Evolutionary conservation across 352 stramenopile species (phyloP), one percentile per base, ranked within the genome.

Genomic region (Globisporangium sylvaticum): DNA sequence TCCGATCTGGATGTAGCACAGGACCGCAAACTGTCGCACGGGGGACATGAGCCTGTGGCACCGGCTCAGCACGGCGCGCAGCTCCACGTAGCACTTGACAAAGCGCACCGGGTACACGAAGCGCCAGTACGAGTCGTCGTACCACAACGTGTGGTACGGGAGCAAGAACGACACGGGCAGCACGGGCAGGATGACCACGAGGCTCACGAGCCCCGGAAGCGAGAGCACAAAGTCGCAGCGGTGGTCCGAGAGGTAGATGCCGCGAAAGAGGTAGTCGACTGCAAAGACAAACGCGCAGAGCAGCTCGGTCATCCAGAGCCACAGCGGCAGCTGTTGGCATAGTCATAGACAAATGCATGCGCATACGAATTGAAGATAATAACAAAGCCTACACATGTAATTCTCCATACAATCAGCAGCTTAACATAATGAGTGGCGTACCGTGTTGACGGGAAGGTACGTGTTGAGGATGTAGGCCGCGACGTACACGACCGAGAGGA

Each of bases 81-180:
- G 78, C 53, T 89, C 82, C 8, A 92, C 44, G 69, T 95, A 95
- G 65, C 84, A 90, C 77, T 93, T 90, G 69, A 87, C 72, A 57
- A 95, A 94, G 6, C 87, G 87, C n/a, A 87, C 58, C 0, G 87
- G 87, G 73, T 95, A 95, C 20, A 95, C 66, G 56, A 95, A 95
- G 52, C 85, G 82, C 84, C 84, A 94, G 75, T 85, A 87, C 31
- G 80, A 83, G 18, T 77, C 77, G 29, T 79, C 82, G 46, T 90
- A 90, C 87, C 87, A 95, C 18, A 94, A 74, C 4, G 87, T 92
- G 64, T 92, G 87, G 62, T 90, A 84, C 55, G 70, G 61, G 31
- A 90, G 77, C 53, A 93, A 79, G 71, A 94, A 90, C 8, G 87
- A 95, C 0, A 78, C 70, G 4, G 87, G 87, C 14, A 95, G 75